Base-by-base conservation (phyloP, 768 basidiomycete genomes). In the Tremella yokohamensis region DNA sequence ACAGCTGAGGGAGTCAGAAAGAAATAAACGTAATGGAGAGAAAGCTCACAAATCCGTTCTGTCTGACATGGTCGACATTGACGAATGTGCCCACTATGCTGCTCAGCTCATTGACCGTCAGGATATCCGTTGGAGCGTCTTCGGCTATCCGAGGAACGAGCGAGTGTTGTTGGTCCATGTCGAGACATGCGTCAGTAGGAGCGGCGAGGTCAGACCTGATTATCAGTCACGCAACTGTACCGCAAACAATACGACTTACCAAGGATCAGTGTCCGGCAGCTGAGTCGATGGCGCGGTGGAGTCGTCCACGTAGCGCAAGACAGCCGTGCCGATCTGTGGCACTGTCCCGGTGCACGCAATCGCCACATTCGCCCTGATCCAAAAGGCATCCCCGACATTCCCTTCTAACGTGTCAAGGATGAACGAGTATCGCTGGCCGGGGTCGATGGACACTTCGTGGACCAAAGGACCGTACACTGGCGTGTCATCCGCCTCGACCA, bases 241-340 rank as follows among this genome's bases (percentile, higher is more conserved):
- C 3, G 29, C 12, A 15, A 11, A 4, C 6, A 11, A 34, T 18
- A 18, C 18, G 58, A 55, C 65, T 60, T 20, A 66, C 65, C 65
- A 66, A 20, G 65, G n/a, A 12, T 57, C 6, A 22, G 61, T 61
- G 8, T 26, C 42, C 8, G 65, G 65, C 6, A 29, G 24, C 2
- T n/a, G 42, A 16, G n/a, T 45, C 22, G 42, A 6, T 8, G n/a
- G 42, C 15, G 4, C 6, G 42, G 42, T 45, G n/a, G n/a, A 6
- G 13, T 52, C 54, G 37, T 60, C 54, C 8, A 52, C 58, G 40
- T 68, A 68, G 40, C 66, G 60, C 18, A 68, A 45, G 1, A 62
- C 45, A n/a, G 60, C 66, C n/a, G 53, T 29, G 15, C 24, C 26
- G 25, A 9, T 29, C 18, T 56, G 49, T 38, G 38, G 44, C 20